Base-by-base conservation (phyloP, 2,329 filamentous ascomycete species). In the Clonostachys byssicola region DNA sequence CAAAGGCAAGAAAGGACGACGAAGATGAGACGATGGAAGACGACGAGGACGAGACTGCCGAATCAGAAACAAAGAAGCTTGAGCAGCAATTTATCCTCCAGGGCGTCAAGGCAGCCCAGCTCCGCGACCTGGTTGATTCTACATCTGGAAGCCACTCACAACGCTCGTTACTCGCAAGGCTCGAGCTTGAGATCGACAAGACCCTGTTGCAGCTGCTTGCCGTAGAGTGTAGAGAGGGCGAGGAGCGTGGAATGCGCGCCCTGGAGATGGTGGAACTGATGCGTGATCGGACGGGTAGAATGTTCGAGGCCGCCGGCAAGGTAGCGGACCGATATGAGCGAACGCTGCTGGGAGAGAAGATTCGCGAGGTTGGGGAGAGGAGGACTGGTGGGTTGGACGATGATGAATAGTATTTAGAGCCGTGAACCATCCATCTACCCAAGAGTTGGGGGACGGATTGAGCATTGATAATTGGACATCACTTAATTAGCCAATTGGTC, bases 231-330 rank as follows among this genome's bases (percentile, higher is more conserved):
- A 83, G 91, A 50, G 89, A 94, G 55, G 90, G 91, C 41, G 94
- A 99, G 65, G 92, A 97, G 52, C 78, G 88, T 33, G 92, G 92
- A 6, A 96, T 96, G 90, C 90, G 92, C 55, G 92, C 92, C 1
- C 73, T 99, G 35, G 95, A 99, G 69, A 80, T 97, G 58, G 94
- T 95, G 33, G 77, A 80, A 51, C 73, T 99, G 59, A 88, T 99
- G 85, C 80, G 80, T 41, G 92, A 97, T 69, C 77, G 83, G 42
- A 88, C 82, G 50, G 92, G 92, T 16, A 86, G 88, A 64, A 96
- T 96, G 89, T 68, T 96, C 49, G 91, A 96, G 64, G 88, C 92
- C 5, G 94, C 94, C 2, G 82, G 84, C 48, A 96, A 95, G 76
- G 82, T 99, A 44, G 94, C 94, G 9, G 82, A 87, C 61, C 77